A percentile compares a stretch with the other conserved stretches of the same genome.
Conservation (phyloP, 2,329 filamentous ascomycete species). For the Basipetospora chlamydospora region DNA sequence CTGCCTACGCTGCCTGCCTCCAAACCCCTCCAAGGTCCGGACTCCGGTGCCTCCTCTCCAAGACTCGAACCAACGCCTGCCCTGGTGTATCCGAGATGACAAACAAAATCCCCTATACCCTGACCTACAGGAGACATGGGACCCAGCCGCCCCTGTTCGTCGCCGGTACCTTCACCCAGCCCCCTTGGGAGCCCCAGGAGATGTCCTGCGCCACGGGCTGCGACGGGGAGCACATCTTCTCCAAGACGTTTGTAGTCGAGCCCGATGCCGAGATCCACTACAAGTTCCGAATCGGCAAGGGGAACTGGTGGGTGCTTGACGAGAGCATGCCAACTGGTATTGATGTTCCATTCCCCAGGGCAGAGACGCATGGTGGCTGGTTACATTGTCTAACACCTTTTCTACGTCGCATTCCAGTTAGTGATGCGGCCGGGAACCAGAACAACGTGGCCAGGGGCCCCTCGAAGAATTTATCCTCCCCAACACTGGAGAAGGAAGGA, state of each 20-base stretch:
- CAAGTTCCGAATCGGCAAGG: constrained; percentile 55
- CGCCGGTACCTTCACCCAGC: constrained; percentile 52
- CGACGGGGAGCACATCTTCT: constrained; percentile 43
- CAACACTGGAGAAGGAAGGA: too few relatives aligned
- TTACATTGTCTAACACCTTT: constrained; percentile 1
- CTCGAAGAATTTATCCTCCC: too few relatives aligned
- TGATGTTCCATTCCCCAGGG: constrained; percentile 9
- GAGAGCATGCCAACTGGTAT: constrained; percentile 45
- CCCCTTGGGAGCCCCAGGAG: constrained; percentile 52
- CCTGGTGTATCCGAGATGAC: constrained; percentile 1
- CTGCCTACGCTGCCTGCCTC: too few relatives aligned
- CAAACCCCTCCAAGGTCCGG: too few relatives aligned
- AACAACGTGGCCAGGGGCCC: constrained; percentile 28
- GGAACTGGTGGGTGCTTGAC: constrained; percentile 58
- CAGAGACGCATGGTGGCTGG: constrained; percentile 1
- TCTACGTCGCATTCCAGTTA: constrained; percentile 13
- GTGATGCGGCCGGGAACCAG: constrained; percentile 29
- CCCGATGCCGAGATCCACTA: constrained; percentile 52
- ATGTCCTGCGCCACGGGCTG: constrained; percentile 41
- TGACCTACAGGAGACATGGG: constrained; percentile 47
- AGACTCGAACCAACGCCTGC: too few relatives aligned
- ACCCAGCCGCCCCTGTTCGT: constrained; percentile 54
- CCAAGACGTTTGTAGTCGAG: constrained; percentile 37
- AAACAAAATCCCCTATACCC: constrained; percentile 27
- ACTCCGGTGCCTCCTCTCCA: neutral